Evolutionary conservation across 306 rosid species (phyloP).

Genomic region (Quercus wislizeni): DNA sequence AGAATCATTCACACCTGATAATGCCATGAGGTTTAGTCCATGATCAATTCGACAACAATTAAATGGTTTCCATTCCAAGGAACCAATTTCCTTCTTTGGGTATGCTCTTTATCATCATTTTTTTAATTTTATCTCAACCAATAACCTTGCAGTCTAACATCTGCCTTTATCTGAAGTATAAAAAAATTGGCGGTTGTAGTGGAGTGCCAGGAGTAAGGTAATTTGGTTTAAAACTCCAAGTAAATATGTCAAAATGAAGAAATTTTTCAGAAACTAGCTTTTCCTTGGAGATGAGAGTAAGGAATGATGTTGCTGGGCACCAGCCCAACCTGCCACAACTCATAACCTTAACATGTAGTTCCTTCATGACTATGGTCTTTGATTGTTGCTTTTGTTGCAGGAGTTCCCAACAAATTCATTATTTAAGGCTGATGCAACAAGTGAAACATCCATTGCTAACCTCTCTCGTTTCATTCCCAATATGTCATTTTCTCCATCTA

Average conservation of each 20-base stretch:
- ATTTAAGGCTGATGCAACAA: constrained; percentile 63
- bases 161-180: neutral
- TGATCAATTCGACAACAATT: constrained; percentile 53
- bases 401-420: constrained; percentile 60
- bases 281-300: neutral
- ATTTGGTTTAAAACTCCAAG: neutral
- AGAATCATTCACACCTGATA: constrained; percentile 70
- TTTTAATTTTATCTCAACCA: neutral
- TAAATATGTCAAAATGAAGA: neutral
- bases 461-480: constrained; percentile 54
- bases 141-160: neutral
- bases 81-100: constrained; percentile 58
- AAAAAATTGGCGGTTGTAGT: neutral
- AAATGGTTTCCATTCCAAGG: constrained; percentile 36
- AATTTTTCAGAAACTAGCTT: neutral
- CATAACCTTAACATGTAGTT: too few relatives aligned
- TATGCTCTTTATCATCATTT: constrained; percentile 10
- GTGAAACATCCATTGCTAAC: constrained; percentile 73
- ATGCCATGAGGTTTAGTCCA: constrained; percentile 74
- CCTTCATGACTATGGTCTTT: neutral
- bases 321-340: too few relatives aligned
- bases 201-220: neutral
- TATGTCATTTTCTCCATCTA: constrained; percentile 53
- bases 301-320: neutral
- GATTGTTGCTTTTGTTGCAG: constrained; percentile 32